These are phyloP conservation scores for Solioccasus polychromus DNA, from an alignment of 768 basidiomycete genomes.

Conservation along the genomic window DNA sequence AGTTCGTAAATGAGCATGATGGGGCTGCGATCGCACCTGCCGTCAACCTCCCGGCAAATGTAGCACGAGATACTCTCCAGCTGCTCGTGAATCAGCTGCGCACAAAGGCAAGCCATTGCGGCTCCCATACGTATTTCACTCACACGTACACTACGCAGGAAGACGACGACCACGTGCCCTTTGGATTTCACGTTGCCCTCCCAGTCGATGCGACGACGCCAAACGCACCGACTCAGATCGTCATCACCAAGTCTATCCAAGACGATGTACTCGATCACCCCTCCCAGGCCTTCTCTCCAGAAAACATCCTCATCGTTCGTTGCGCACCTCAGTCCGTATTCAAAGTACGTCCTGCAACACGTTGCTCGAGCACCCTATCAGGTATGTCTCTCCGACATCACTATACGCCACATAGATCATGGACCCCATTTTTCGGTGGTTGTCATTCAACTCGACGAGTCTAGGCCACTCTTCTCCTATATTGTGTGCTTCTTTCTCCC, in stretches of 20 bases:
- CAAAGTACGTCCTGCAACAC: constrained; percentile 86
- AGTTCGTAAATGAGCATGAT: constrained; percentile 90
- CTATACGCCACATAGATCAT: constrained; percentile 4
- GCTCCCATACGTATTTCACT: constrained; percentile 13
- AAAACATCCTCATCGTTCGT: constrained; percentile 84
- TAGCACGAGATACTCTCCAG: constrained; percentile 81
- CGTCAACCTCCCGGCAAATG: constrained; percentile 85
- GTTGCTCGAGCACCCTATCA: constrained; percentile 90
- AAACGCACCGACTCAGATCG: constrained; percentile 66
- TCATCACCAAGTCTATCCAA: constrained; percentile 81
- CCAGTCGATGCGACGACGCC: constrained; percentile 53
- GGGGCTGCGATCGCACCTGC: constrained; percentile 79
- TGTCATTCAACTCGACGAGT: constrained; percentile 4
- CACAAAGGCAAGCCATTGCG: constrained; percentile 52
- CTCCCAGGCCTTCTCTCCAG: constrained; percentile 69
- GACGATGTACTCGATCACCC: constrained; percentile 74
- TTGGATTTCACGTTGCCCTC: constrained; percentile 81
- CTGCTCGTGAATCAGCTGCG: constrained; percentile 85
- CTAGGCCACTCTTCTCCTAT: constrained; percentile 90
- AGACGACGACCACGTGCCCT: constrained; percentile 89
- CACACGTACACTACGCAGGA: constrained; percentile 13
- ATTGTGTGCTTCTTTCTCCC: constrained; percentile 92
- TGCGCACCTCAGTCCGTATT: constrained; percentile 97
- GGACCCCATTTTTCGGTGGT: constrained; percentile 1
- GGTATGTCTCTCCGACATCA: constrained; percentile 46